These are phyloP conservation scores for Triticum monococcum DNA, from an alignment of 176 grass and related monocot species.

Conservation along the genomic window DNA sequence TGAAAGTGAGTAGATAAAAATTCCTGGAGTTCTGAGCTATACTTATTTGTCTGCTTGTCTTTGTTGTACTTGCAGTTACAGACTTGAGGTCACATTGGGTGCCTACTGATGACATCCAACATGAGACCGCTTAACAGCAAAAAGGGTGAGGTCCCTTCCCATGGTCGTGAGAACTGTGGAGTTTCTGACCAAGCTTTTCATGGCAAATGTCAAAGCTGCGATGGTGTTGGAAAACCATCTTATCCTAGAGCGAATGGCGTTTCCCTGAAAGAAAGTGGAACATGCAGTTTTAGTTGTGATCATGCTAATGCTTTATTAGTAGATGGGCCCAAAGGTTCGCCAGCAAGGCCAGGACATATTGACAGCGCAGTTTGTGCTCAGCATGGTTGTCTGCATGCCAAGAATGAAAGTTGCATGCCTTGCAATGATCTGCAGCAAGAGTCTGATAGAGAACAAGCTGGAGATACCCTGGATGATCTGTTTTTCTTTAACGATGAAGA, in stretches of 20 bases:
- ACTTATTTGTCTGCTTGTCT: neutral
- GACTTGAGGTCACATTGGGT: conserved; percentile 5
- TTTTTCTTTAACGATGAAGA: conserved; percentile 73
- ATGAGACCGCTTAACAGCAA: conserved; percentile 16
- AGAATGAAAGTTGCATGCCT: conserved; percentile 32
- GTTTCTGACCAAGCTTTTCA: conserved; percentile 36
- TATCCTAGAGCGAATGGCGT: conserved; percentile 26
- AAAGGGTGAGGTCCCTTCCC: conserved; percentile 4
- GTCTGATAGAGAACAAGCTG: conserved; percentile 37
- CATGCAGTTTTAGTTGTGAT: conserved; percentile 19
- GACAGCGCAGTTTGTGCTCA: conserved; percentile 32
- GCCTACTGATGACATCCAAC: conserved; percentile 19
- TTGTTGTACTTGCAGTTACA: conserved; percentile 14
- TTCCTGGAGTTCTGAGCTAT: neutral
- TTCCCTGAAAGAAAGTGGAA: conserved; percentile 37
- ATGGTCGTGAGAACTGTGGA: conserved; percentile 18
- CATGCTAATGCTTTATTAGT: conserved; percentile 26
- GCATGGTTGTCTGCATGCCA: conserved; percentile 31
- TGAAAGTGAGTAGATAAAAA: neutral
- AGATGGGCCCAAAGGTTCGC: conserved; percentile 19
- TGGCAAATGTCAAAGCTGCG: conserved; percentile 30
- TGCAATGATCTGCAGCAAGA: conserved; percentile 41
- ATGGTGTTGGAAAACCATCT: conserved; percentile 31
- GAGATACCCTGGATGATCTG: conserved; percentile 64
- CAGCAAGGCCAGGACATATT: conserved; percentile 30